A percentile compares a stretch with the other conserved stretches of the same genome.
Conservation (phyloP, 345 rosid genomes). For the Firmiana major region DNA sequence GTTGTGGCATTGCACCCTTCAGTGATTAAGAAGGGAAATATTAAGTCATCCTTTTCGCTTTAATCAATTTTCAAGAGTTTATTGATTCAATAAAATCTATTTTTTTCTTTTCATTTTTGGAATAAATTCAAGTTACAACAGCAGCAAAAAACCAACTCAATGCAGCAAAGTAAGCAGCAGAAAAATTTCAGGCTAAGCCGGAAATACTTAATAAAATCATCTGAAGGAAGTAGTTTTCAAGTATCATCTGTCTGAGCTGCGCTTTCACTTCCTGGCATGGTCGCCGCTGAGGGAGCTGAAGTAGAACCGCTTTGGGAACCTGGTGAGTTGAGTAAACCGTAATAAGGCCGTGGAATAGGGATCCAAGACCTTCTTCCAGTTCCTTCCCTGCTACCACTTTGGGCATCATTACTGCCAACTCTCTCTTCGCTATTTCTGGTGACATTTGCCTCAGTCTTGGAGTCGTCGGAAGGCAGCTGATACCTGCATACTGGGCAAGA, state of each 20-base stretch:
- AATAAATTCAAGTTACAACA: neutral
- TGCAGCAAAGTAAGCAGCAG: neutral
- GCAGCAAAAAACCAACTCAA: neutral
- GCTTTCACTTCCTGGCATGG: constrained; percentile 13
- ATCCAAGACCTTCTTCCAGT: constrained; percentile 26
- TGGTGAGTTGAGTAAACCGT: constrained; percentile 24
- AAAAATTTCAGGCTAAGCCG: neutral
- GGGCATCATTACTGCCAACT: constrained; percentile 4
- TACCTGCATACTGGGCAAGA: constrained; percentile 63
- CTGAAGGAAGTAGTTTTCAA: neutral
- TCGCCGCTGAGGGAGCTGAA: constrained; percentile 9
- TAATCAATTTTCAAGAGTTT: neutral
- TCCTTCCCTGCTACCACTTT: neutral
- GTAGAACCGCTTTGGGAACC: constrained; percentile 19
- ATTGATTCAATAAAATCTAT: neutral
- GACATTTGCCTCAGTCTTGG: constrained; percentile 17
- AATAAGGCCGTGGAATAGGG: constrained; percentile 30
- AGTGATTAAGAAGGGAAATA: constrained; percentile 35
- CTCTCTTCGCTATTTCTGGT: neutral
- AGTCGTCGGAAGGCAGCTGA: constrained; percentile 32
- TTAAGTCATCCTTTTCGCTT: neutral
- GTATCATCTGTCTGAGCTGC: constrained; percentile 20
- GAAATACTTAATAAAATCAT: neutral
- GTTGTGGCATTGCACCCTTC: constrained; percentile 51
- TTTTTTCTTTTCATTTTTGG: neutral